These are phyloP conservation scores for Arthrobotrys musiformis DNA, from an alignment of 2,329 filamentous ascomycete species.

Conservation along the genomic window DNA sequence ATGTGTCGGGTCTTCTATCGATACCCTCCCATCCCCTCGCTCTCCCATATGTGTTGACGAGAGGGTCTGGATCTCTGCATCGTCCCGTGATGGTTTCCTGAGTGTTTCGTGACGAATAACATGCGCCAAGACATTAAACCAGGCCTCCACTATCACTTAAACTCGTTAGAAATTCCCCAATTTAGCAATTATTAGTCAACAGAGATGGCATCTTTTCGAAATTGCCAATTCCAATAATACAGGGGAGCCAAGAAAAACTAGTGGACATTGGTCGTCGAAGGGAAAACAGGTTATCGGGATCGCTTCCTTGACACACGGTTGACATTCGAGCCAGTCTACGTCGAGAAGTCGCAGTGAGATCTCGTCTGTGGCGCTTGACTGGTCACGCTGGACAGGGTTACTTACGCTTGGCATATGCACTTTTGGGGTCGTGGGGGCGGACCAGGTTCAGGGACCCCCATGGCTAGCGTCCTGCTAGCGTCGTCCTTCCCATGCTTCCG, in stretches of 20 bases:
- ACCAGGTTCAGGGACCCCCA: slow-evolving; percentile 29
- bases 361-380: slow-evolving; percentile 52
- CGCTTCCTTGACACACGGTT: slow-evolving; percentile 50
- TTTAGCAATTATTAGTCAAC: slow-evolving; percentile 35
- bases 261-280: slow-evolving; percentile 22
- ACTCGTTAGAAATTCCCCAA: slow-evolving; percentile 41
- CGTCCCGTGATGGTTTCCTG: slow-evolving; percentile 36
- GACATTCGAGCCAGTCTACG: not conserved
- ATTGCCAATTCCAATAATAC: slow-evolving; percentile 13
- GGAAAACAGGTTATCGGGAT: slow-evolving; percentile 53
- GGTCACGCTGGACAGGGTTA: slow-evolving; percentile 45
- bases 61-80: slow-evolving; percentile 43
- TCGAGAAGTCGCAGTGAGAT: slow-evolving; percentile 7
- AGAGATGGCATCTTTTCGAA: slow-evolving; percentile 16
- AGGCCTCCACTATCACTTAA: not conserved
- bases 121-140: slow-evolving; percentile 13
- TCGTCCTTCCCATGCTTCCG: slow-evolving; percentile 38
- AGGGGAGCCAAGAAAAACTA: slow-evolving; percentile 20
- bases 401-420: slow-evolving; percentile 49
- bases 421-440: slow-evolving; percentile 47
- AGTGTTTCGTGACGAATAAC: slow-evolving; percentile 5
- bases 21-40: not conserved
- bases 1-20: slow-evolving; percentile 30
- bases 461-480: slow-evolving; percentile 32
- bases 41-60: slow-evolving; percentile 7